phyloP scores from a whole-genome alignment of 1,139 yeast genomes.

The Maudiozyma humilis region DNA sequence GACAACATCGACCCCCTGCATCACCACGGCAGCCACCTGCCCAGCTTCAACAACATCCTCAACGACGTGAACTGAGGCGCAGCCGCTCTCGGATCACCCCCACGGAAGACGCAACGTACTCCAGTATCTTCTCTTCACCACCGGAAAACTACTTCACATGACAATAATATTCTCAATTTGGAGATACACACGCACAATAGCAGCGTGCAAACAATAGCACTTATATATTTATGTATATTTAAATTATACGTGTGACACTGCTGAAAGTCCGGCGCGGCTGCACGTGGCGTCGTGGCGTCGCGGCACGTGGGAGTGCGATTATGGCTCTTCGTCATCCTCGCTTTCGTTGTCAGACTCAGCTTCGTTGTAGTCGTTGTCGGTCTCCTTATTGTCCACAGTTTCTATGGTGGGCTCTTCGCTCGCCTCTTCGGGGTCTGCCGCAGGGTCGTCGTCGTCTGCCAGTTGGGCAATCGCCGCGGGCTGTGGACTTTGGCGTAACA shows the following conservation, averaged over 20 bases:
- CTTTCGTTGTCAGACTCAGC: constrained; percentile 2
- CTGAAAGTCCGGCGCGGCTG: not conserved
- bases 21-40: constrained; percentile 1
- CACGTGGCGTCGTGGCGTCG: constrained; percentile 3
- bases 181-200: no score
- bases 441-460: not conserved
- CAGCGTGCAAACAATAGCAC: no score
- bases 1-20: no score
- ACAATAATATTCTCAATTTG: constrained; percentile 2
- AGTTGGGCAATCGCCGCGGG: not conserved
- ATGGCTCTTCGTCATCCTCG: constrained; percentile 8
- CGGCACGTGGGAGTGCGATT: no score
- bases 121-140: not conserved
- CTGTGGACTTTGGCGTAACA: not conserved
- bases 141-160: not conserved
- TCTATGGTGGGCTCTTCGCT: constrained; percentile 5
- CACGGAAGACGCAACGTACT: not conserved
- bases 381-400: constrained; percentile 6
- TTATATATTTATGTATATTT: no score
- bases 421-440: not conserved
- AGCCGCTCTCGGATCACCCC: no score
- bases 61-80: constrained; percentile 1
- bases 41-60: constrained; percentile 5
- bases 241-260: no score
- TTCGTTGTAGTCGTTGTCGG: constrained; percentile 4